phyloP scores from a whole-genome alignment of 2,329 filamentous ascomycete species.

The Phialocephala subalpina region DNA sequence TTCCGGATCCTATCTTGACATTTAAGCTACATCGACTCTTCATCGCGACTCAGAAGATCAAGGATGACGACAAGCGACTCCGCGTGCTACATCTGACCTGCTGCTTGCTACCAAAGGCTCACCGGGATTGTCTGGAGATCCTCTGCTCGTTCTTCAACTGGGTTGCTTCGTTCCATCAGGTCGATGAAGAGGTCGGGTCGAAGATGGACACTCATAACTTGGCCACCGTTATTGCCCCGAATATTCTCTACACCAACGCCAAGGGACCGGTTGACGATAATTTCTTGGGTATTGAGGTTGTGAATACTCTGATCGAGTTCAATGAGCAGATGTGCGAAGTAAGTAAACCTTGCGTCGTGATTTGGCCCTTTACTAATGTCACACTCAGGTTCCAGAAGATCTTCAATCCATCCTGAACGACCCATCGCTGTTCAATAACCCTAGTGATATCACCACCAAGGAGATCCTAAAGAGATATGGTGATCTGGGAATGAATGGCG shows the following conservation, averaged over 20 bases:
- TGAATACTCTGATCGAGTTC: slow-evolving; percentile 88
- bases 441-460: slow-evolving; percentile 91
- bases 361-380: slow-evolving; percentile 35
- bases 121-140: slow-evolving; percentile 94
- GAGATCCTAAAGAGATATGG: slow-evolving; percentile 95
- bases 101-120: slow-evolving; percentile 89
- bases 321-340: slow-evolving; percentile 99
- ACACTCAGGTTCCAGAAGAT: slow-evolving; percentile 84
- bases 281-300: slow-evolving; percentile 91
- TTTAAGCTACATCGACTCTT: slow-evolving; percentile 94
- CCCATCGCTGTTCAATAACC: slow-evolving; percentile 80
- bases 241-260: slow-evolving; percentile 80
- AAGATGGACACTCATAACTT: slow-evolving; percentile 99
- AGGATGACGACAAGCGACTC: slow-evolving; percentile 81
- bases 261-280: slow-evolving; percentile 82
- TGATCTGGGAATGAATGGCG: slow-evolving; percentile 66
- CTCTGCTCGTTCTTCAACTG: slow-evolving; percentile 96
- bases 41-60: slow-evolving; percentile 88
- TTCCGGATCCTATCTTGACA: slow-evolving; percentile 93
- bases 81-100: slow-evolving; percentile 90
- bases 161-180: slow-evolving; percentile 95
- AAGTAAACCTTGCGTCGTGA: slow-evolving; percentile 47
- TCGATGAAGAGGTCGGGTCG: slow-evolving; percentile 95
- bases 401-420: slow-evolving; percentile 87
- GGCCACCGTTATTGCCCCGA: slow-evolving; percentile 95